Evolutionary conservation across 2,329 filamentous ascomycete species (phyloP), one percentile per base, ranked within the genome.

Genomic region (Colletotrichum sp.): DNA sequence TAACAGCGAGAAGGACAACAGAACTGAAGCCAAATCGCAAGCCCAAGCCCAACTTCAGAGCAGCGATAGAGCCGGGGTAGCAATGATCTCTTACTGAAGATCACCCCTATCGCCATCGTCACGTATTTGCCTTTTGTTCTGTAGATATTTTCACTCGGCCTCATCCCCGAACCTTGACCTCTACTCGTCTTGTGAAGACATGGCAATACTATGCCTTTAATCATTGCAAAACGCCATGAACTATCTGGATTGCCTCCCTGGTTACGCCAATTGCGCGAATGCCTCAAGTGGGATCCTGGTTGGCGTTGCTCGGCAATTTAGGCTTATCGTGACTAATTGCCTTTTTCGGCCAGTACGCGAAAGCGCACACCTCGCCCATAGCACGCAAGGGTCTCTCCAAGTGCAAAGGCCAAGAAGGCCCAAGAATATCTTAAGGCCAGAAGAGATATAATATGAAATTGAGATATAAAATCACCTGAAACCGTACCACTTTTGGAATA

Each of bases 211-310:
- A n/a, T 3, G 18, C 3, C 38, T n/a, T n/a, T 6, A 6, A 6
- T 6, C 18, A 1, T n/a, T 9, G 38, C 12, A 2, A 48, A n/a
- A 4, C 9, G 2, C 0, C 1, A 18, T 48, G 16, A n/a, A 12
- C 9, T 12, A 6, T n/a, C 5, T 48, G 38, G 18, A n/a, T n/a
- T 48, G 9, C 18, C 18, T 48, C 3, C 5, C 18, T 12, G 38
- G 18, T 3, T 12, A 6, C 8, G 38, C 38, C 38, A 48, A n/a
- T 48, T 3, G 38, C 18, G 38, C 18, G 18, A 48, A n/a, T n/a
- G 16, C 36, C 36, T 43, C 8, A 43, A 43, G 38, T 6, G 5
- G 0, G 38, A 43, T 43, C 38, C 5, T 43, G 38, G 3, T n/a
- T 43, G 38, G 38, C 38, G 38, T 43, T 43, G 38, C 38, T 43